Percentiles rank a stretch among this genome's conserved stretches.
phyloP scores from a whole-genome alignment of 306 rosid species.

The Senna siamea region DNA sequence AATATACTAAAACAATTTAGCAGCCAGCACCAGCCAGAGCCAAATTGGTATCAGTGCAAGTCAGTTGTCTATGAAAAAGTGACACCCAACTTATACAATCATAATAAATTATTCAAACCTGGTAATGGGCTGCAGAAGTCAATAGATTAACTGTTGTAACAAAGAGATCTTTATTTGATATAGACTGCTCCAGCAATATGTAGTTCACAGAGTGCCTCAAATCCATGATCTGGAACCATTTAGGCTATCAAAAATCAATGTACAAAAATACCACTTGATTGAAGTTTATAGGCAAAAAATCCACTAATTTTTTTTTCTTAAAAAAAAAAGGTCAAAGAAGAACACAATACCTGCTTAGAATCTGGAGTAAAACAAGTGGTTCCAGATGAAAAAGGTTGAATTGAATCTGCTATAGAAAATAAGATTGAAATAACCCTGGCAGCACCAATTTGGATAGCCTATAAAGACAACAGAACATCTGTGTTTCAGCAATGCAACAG shows the following conservation, averaged over 20 bases:
- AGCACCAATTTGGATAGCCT: constrained; percentile 87
- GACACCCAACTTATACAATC: constrained; percentile 13
- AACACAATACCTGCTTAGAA: constrained; percentile 68
- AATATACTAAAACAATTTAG: neutral
- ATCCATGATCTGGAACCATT: constrained; percentile 57
- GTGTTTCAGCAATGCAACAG: constrained; percentile 36
- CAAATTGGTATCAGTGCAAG: constrained; percentile 13
- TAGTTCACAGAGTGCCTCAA: constrained; percentile 62
- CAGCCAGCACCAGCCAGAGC: constrained; percentile 6
- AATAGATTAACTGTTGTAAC: constrained; percentile 71
- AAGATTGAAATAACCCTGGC: constrained; percentile 71
- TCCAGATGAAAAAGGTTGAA: constrained; percentile 65
- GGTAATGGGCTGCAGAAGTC: constrained; percentile 77
- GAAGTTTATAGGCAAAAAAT: constrained; percentile 15
- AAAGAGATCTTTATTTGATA: constrained; percentile 76
- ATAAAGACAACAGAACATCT: constrained; percentile 37
- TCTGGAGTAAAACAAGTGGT: constrained; percentile 67
- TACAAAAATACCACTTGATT: constrained; percentile 33
- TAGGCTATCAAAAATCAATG: neutral
- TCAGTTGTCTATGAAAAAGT: constrained; percentile 16
- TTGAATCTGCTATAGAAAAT: constrained; percentile 62
- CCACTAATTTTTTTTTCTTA: constrained; percentile 22
- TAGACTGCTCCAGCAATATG: constrained; percentile 67
- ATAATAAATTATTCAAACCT: constrained; percentile 56
- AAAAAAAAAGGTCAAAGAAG: constrained; percentile 32